Conservation (phyloP, 2,329 filamentous ascomycete genomes). For the Claviceps fusiformis region DNA sequence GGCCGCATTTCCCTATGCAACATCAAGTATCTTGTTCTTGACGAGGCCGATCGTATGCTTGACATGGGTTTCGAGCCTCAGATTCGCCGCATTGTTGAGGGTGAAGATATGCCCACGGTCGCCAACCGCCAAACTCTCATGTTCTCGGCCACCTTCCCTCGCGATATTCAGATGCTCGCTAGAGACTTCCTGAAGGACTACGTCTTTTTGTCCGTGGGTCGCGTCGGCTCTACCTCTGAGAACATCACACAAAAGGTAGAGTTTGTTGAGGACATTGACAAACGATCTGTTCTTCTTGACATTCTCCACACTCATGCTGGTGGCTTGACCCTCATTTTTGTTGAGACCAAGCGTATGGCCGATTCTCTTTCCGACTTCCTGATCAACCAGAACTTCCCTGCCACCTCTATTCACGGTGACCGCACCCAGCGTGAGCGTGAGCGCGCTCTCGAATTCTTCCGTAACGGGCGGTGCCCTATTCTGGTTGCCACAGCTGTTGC, state of each 20-base stretch:
- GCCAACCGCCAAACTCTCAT: conserved; percentile 90
- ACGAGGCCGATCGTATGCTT: conserved; percentile 99
- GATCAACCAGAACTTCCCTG: conserved; percentile 96
- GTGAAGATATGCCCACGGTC: conserved; percentile 89
- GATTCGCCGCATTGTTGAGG: conserved; percentile 95
- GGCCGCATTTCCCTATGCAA: conserved; percentile 94
- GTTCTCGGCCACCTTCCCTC: conserved; percentile 98
- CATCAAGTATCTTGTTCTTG: conserved; percentile 98
- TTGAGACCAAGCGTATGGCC: conserved; percentile 99
- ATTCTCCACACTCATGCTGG: conserved; percentile 89
- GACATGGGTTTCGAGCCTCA: conserved; percentile 99
- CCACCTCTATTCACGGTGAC: conserved; percentile 96
- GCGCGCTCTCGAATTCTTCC: conserved; percentile 94
- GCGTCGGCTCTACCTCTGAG: conserved; percentile 98
- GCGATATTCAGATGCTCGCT: conserved; percentile 97
- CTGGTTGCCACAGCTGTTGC: conserved; percentile 94
- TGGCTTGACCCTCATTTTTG: conserved; percentile 91
- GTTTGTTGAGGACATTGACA: conserved; percentile 93
- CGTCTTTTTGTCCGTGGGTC: conserved; percentile 95
- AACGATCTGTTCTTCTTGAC: conserved; percentile 92
- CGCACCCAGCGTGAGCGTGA: conserved; percentile 98
- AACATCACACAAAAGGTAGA: conserved; percentile 99
- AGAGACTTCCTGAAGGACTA: conserved; percentile 99
- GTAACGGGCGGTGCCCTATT: conserved; percentile 88
- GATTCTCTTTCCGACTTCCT: conserved; percentile 96